Conservation (phyloP, 768 basidiomycete genomes). For the Boletellus sp. region DNA sequence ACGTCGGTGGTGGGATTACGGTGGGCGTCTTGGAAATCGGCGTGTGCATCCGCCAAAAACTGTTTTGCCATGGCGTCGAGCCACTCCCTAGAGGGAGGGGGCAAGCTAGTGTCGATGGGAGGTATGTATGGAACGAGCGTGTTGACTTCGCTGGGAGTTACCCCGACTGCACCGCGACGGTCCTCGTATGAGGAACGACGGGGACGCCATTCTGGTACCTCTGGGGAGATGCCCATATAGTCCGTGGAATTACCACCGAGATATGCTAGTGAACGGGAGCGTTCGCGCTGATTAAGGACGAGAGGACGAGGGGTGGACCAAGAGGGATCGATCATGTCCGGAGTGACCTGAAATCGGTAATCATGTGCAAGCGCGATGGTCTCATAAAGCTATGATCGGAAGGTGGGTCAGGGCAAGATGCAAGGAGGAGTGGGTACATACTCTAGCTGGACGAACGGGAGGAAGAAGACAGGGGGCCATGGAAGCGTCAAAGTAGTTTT, state of each 20-base stretch:
- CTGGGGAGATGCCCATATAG: slow-evolving; percentile 25
- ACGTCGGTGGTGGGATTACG: not conserved
- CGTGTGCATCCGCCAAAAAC: slow-evolving; percentile 15
- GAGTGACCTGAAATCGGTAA: slow-evolving; percentile 11
- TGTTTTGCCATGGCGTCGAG: slow-evolving; percentile 16
- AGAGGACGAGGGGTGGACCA: slow-evolving; percentile 10
- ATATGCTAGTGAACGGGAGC: slow-evolving; percentile 13
- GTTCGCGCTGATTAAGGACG: slow-evolving; percentile 12
- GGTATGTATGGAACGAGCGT: slow-evolving; percentile 22
- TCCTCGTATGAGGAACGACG: slow-evolving; percentile 27
- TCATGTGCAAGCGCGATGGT: slow-evolving; percentile 28
- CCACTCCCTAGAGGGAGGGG: slow-evolving; percentile 13
- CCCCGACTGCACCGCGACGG: slow-evolving; percentile 17
- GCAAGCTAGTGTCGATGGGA: slow-evolving; percentile 18
- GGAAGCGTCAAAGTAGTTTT: slow-evolving; percentile 25
- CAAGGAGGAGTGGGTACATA: slow-evolving; percentile 3
- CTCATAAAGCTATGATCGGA: slow-evolving; percentile 26
- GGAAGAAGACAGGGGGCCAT: slow-evolving; percentile 18
- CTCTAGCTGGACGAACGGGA: slow-evolving; percentile 9
- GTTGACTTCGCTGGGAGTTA: slow-evolving; percentile 28
- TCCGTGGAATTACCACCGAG: slow-evolving; percentile 14
- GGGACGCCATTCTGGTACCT: slow-evolving; percentile 20
- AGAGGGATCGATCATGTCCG: slow-evolving; percentile 11
- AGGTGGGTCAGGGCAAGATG: not conserved
- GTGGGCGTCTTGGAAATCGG: slow-evolving; percentile 5